Base-by-base conservation (phyloP, 129 eudicot species). In the Kitagawia praeruptora region DNA sequence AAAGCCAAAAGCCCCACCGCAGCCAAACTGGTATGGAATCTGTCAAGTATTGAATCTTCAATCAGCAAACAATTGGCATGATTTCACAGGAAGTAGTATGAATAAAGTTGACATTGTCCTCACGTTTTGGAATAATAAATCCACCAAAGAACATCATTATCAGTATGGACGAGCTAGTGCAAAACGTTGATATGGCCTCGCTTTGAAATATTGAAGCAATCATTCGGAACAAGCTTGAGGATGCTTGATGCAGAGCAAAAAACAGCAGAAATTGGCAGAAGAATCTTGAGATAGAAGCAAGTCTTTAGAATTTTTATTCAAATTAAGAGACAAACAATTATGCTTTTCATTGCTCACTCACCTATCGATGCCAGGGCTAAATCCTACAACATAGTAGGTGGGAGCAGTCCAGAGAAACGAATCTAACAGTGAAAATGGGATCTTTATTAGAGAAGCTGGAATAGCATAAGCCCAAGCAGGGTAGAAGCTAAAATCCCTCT, bases 11-110 rank as follows among this genome's bases (percentile, higher is more conserved):
- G 75, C 85, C 93, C 98, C 98, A 92, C 45, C 83, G 85, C 75
- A 92, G 75, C 98, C 98, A 92, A 56, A 49, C 76, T 63, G 98
- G 98, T 90, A 92, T 88, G 23, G 91, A 90, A 37, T 87, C 98
- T 90, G 93, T 70, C 46, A 39, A 38, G 27, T 19, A 70, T n/a
- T 8, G 10, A 13, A 70, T 38, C 21, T 15, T 3, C 10, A 70
- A 18, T 70, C 79, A 83, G 83, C 42, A 7, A 61, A 78, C 27
- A 6, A 19, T 70, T 34, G 44, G n/a, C n/a, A 70, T 38, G 28
- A 70, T 31, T 70, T 38, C 27, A 12, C 40, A 12, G 74, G 25
- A 70, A 70, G 21, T 25, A 4, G 16, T 67, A 40, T 39, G 53
- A 40, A 41, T 44, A 41, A 82, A 81, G 74, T 78, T 74, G 47